phyloP scores from a whole-genome alignment of 306 rosid genomes.

The Ziziphus jujuba region DNA sequence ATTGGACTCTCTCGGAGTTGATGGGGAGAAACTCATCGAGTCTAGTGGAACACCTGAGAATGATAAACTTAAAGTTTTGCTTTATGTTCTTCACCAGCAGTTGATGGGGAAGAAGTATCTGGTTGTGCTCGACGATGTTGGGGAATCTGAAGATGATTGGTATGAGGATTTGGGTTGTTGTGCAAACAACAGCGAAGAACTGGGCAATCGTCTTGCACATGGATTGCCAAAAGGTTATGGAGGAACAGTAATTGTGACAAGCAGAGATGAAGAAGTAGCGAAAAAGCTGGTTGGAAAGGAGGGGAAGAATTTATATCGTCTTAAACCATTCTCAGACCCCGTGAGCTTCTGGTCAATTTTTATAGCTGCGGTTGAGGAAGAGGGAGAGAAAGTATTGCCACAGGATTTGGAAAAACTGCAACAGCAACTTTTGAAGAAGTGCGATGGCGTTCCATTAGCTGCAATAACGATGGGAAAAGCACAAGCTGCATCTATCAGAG shows the following conservation, averaged over 20 bases:
- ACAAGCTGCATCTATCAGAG: too few relatives aligned
- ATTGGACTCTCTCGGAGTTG: conserved; percentile 15
- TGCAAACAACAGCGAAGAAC: neutral
- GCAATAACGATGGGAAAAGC: conserved; percentile 25
- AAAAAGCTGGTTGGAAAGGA: conserved; percentile 20
- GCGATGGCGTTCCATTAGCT: conserved; percentile 29
- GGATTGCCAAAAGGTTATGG: conserved; percentile 25
- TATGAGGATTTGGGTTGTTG: neutral
- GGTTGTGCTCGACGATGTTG: conserved; percentile 21
- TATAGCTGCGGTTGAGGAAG: neutral
- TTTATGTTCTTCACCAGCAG: conserved; percentile 24
- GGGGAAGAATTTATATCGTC: conserved; percentile 2
- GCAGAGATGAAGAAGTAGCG: conserved; percentile 1
- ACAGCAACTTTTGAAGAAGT: conserved; percentile 11
- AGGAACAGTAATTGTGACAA: conserved; percentile 31
- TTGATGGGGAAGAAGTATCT: conserved; percentile 23
- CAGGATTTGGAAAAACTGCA: neutral
- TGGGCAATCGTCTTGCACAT: neutral
- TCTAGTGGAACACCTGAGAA: too few relatives aligned
- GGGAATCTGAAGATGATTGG: neutral
- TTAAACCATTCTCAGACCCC: conserved; percentile 17
- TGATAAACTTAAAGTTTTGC: neutral
- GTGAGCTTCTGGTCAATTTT: conserved; percentile 15
- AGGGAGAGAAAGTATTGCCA: neutral
- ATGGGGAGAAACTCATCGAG: neutral